These are phyloP conservation scores for Salmacisia buchloeana DNA, from an alignment of 1,284 basidiomycete genomes.

Conservation along the genomic window DNA sequence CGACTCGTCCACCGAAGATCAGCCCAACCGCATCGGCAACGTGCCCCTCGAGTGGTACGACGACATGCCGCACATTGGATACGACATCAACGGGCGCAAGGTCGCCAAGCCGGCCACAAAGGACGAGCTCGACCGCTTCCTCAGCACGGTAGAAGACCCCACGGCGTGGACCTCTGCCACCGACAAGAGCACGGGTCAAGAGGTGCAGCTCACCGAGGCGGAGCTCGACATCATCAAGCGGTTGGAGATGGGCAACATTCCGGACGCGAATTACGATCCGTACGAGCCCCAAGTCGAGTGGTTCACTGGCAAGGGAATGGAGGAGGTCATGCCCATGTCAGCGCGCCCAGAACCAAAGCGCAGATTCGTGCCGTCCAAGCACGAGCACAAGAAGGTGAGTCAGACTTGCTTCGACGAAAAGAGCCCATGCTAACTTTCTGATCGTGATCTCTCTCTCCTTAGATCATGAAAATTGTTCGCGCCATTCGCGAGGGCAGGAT, in stretches of 20 bases:
- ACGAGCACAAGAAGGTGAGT: slow-evolving; percentile 95
- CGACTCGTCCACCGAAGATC: slow-evolving; percentile 92
- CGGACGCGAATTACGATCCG: slow-evolving; percentile 71
- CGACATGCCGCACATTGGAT: slow-evolving; percentile 97
- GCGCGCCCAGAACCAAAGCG: slow-evolving; percentile 91
- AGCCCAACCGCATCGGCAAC: slow-evolving; percentile 87
- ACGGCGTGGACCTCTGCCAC: slow-evolving; percentile 88
- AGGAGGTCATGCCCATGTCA: slow-evolving; percentile 86
- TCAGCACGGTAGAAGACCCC: slow-evolving; percentile 87
- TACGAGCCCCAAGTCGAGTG: slow-evolving; percentile 91
- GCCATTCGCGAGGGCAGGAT: slow-evolving; percentile 95
- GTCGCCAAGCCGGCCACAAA: slow-evolving; percentile 89
- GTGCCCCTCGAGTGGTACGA: slow-evolving; percentile 99
- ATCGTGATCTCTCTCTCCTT: slow-evolving; percentile 6
- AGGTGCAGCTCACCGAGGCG: slow-evolving; percentile 79
- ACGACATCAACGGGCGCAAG: slow-evolving; percentile 89
- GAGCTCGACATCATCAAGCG: slow-evolving; percentile 93
- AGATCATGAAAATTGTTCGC: slow-evolving; percentile 99
- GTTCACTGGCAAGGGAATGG: slow-evolving; percentile 93
- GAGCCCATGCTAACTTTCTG: neutral
- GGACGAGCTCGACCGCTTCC: slow-evolving; percentile 95
- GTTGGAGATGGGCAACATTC: slow-evolving; percentile 82
- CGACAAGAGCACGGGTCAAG: slow-evolving; percentile 79
- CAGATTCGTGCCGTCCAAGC: slow-evolving; percentile 94
- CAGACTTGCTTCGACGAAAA: neutral